phyloP scores from a whole-genome alignment of 129 eudicot species.

The Glebionis coronaria region DNA sequence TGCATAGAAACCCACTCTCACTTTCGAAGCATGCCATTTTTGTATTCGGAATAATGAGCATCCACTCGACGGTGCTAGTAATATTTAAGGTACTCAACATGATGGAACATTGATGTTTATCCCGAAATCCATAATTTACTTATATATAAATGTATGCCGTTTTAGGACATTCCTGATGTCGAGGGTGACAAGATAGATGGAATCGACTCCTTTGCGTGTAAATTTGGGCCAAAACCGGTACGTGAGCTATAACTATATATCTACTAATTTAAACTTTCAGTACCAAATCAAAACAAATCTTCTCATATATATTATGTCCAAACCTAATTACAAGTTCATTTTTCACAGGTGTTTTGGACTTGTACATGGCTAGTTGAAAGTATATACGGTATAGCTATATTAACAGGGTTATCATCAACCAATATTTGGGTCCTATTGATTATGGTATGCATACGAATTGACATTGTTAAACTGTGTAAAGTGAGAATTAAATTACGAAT shows the following conservation, averaged over 20 bases:
- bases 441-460: constrained; percentile 13
- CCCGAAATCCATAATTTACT: background rate
- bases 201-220: constrained; percentile 29
- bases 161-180: constrained; percentile 37
- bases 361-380: constrained; percentile 33
- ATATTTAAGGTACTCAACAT: constrained; percentile 25
- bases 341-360: constrained; percentile 35
- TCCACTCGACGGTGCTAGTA: constrained; percentile 24
- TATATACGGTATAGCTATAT: constrained; percentile 26
- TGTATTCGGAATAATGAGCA: constrained; percentile 32
- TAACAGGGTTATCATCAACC: constrained; percentile 23
- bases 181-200: constrained; percentile 37
- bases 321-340: background rate
- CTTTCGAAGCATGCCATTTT: constrained; percentile 34
- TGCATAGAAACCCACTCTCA: constrained; percentile 10
- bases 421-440: constrained; percentile 23
- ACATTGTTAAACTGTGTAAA: too few species aligned
- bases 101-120: background rate
- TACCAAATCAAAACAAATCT: background rate
- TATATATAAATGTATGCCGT: background rate
- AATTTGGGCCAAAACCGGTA: constrained; percentile 27
- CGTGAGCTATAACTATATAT: background rate
- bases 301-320: background rate
- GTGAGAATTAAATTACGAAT: too few species aligned
- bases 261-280: background rate